Evolutionary conservation across 2,329 filamentous ascomycete species (phyloP).

Genomic region (Epichloe scottii): DNA sequence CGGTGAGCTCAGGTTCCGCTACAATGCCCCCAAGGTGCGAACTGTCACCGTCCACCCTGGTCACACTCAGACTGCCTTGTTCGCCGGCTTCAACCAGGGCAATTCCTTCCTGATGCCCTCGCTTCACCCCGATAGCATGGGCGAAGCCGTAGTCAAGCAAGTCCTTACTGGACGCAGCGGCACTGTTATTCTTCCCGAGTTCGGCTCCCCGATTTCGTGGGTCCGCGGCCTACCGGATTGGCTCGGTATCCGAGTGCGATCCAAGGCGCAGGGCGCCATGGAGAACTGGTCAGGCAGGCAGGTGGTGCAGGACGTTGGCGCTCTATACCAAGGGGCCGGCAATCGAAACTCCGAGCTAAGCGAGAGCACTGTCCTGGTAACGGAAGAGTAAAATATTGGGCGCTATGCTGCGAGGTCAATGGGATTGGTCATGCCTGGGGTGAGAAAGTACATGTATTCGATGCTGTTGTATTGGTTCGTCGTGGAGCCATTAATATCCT

Average conservation of each 20-base stretch:
- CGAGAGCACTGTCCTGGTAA: constrained; percentile 18
- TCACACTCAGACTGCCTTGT: constrained; percentile 24
- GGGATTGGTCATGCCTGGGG: too few species aligned
- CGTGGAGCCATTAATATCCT: neutral
- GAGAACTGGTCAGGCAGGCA: constrained; percentile 31
- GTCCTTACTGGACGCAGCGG: constrained; percentile 35
- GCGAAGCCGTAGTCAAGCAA: constrained; percentile 35
- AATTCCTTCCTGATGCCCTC: constrained; percentile 20
- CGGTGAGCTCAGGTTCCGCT: constrained; percentile 44
- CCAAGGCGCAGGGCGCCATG: constrained; percentile 29
- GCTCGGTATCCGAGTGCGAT: constrained; percentile 43
- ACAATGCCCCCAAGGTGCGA: constrained; percentile 50
- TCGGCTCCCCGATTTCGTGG: constrained; percentile 26
- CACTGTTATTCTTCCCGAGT: constrained; percentile 32
- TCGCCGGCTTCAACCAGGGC: constrained; percentile 43
- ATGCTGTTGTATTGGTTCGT: neutral
- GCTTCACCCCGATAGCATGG: constrained; percentile 28
- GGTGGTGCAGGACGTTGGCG: constrained; percentile 32
- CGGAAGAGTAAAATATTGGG: constrained; percentile 9
- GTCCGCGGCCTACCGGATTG: constrained; percentile 48
- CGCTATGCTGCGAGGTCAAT: too few species aligned
- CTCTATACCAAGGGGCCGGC: constrained; percentile 4
- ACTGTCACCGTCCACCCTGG: constrained; percentile 53
- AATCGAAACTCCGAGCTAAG: constrained; percentile 1
- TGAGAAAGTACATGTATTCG: neutral